A percentile compares a stretch with the other conserved stretches of the same genome.
Conservation (phyloP, 23 red algal species). For the Chondrus crispus region DNA sequence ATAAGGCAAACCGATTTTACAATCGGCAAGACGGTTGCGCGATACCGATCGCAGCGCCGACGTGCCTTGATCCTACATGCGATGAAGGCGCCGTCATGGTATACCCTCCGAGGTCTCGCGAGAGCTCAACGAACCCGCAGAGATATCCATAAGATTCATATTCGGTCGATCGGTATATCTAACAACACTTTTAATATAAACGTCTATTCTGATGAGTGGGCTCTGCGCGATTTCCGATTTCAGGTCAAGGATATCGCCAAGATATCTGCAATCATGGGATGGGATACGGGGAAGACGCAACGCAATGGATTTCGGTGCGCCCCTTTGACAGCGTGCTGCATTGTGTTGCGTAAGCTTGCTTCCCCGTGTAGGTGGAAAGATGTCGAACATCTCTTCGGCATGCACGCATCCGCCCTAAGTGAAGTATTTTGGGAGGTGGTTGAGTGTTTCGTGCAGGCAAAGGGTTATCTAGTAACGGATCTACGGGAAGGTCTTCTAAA, state of each 20-base stretch:
- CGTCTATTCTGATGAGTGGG: neutral
- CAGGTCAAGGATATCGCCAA: neutral
- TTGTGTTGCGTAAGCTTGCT: neutral
- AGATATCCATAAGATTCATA: neutral
- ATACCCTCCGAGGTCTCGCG: neutral
- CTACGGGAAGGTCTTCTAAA: neutral
- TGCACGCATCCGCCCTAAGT: neutral
- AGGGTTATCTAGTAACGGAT: neutral
- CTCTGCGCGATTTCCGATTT: neutral
- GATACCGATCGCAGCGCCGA: neutral
- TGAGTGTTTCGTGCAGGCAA: neutral
- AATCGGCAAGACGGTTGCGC: neutral
- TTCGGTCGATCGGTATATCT: neutral
- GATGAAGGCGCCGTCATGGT: neutral
- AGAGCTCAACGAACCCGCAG: neutral
- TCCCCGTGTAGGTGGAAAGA: neutral
- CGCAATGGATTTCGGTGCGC: neutral
- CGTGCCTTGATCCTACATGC: neutral
- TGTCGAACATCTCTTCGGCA: neutral
- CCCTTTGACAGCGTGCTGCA: neutral
- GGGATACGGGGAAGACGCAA: neutral
- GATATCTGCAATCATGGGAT: neutral
- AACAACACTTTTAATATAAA: neutral
- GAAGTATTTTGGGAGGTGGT: slow-evolving; percentile 12
- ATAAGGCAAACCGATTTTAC: neutral